These are phyloP conservation scores for Fusarium tricinctum DNA, from an alignment of 2,329 filamentous ascomycete species.

Conservation along the genomic window DNA sequence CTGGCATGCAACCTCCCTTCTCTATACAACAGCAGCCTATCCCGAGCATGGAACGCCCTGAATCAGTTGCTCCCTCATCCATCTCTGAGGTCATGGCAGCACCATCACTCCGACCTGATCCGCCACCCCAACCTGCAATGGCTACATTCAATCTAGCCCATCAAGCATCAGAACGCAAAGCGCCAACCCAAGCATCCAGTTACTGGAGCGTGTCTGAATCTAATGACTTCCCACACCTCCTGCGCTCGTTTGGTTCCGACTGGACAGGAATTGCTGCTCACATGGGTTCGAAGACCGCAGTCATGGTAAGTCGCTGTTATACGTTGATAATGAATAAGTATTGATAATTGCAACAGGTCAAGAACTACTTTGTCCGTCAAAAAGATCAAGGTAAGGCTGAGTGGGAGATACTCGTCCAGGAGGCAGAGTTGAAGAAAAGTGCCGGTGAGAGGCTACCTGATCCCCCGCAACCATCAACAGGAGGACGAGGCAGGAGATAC, in stretches of 20 bases:
- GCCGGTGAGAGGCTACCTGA: conserved; percentile 72
- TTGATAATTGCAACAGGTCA: conserved; percentile 64
- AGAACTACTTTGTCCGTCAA: conserved; percentile 76
- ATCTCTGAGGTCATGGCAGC: conserved; percentile 70
- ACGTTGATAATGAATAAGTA: neutral
- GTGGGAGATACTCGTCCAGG: conserved; percentile 71
- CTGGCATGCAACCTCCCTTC: conserved; percentile 61
- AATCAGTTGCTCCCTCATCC: conserved; percentile 54
- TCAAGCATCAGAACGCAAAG: conserved; percentile 63
- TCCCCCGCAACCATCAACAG: conserved; percentile 69
- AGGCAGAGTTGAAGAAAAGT: conserved; percentile 69
- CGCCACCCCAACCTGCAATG: conserved; percentile 62
- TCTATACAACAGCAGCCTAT: conserved; percentile 50
- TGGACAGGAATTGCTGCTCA: conserved; percentile 81
- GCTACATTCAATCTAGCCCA: conserved; percentile 66
- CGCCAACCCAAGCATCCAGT: conserved; percentile 75
- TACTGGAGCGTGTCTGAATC: conserved; percentile 91
- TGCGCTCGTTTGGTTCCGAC: conserved; percentile 83
- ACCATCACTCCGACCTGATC: conserved; percentile 69
- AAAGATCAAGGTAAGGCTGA: conserved; percentile 71
- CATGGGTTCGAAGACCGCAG: conserved; percentile 86
- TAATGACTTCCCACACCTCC: conserved; percentile 79
- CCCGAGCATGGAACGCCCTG: conserved; percentile 55
- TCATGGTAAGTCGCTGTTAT: conserved; percentile 75
- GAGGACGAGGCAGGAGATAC: conserved; percentile 66